These are phyloP conservation scores for Didymellaceae sp. DNA, from an alignment of 2,329 filamentous ascomycete genomes.

Conservation along the genomic window DNA sequence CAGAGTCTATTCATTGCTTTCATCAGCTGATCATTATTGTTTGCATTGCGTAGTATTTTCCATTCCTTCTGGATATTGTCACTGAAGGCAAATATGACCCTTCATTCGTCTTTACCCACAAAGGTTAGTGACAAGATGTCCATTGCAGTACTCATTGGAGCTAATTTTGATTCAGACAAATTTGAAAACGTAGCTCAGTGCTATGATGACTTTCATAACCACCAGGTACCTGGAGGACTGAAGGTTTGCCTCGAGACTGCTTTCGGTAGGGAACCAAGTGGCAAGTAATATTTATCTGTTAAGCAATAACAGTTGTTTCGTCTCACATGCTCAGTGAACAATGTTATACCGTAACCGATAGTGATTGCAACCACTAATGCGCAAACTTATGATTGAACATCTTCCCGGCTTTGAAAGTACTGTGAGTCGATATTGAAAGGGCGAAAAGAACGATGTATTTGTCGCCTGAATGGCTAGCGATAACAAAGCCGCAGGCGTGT, in stretches of 20 bases:
- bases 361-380: too few relatives aligned
- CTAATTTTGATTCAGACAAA: neutral
- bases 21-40: neutral
- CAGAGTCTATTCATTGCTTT: too few relatives aligned
- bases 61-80: constrained; percentile 4
- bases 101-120: constrained; percentile 6
- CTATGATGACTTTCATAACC: neutral
- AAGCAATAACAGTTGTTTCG: too few relatives aligned
- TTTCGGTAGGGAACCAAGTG: neutral
- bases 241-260: neutral
- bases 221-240: neutral
- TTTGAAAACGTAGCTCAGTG: neutral
- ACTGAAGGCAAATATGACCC: constrained; percentile 12
- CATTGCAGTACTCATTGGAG: neutral
- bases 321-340: too few relatives aligned
- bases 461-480: too few relatives aligned
- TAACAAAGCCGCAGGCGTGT: too few relatives aligned
- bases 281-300: too few relatives aligned
- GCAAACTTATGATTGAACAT: too few relatives aligned
- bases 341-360: too few relatives aligned
- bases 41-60: constrained; percentile 1
- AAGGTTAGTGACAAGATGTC: neutral
- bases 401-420: too few relatives aligned
- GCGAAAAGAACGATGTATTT: too few relatives aligned
- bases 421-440: too few relatives aligned